Evolutionary conservation across 1,284 basidiomycete species (phyloP).

Genomic region (Sporisorium scitamineum): DNA sequence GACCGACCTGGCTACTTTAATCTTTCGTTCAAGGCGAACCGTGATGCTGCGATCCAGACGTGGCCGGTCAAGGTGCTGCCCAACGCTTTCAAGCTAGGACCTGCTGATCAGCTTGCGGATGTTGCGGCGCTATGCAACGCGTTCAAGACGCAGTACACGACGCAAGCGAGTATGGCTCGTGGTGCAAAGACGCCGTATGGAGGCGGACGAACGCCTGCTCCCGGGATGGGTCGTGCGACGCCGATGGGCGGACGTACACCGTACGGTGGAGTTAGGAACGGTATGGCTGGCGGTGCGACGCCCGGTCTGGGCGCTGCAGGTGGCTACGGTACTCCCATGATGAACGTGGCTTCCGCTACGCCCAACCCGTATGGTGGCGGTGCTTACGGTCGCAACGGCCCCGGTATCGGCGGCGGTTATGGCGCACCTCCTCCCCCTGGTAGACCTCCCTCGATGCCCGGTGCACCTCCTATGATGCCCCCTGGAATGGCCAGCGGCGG

Average conservation of each 20-base stretch:
- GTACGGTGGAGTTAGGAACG: conserved; percentile 30
- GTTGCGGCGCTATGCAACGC: conserved; percentile 65
- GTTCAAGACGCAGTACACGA: conserved; percentile 69
- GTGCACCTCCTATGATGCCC: conserved; percentile 43
- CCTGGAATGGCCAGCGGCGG: conserved; percentile 36
- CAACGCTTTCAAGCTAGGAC: conserved; percentile 64
- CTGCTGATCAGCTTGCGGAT: conserved; percentile 65
- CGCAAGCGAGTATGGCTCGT: conserved; percentile 53
- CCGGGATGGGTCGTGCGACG: conserved; percentile 39
- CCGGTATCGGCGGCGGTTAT: conserved; percentile 19
- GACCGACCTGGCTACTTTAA: conserved; percentile 92
- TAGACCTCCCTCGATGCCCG: conserved; percentile 41
- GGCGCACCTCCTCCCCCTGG: conserved; percentile 35
- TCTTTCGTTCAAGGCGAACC: conserved; percentile 89
- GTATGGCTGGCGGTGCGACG: conserved; percentile 29
- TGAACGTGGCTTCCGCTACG: conserved; percentile 40
- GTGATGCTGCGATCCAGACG: conserved; percentile 65
- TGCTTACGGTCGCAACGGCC: conserved; percentile 13
- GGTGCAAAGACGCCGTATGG: conserved; percentile 58
- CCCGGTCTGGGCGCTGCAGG: conserved; percentile 20
- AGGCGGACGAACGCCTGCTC: conserved; percentile 52
- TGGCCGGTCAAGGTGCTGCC: conserved; percentile 69
- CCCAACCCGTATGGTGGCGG: conserved; percentile 40
- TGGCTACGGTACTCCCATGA: conserved; percentile 35
- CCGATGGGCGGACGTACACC: conserved; percentile 44